These are phyloP conservation scores for Yarrowia porcina DNA, from an alignment of 805 yeast genomes.

Conservation along the genomic window DNA sequence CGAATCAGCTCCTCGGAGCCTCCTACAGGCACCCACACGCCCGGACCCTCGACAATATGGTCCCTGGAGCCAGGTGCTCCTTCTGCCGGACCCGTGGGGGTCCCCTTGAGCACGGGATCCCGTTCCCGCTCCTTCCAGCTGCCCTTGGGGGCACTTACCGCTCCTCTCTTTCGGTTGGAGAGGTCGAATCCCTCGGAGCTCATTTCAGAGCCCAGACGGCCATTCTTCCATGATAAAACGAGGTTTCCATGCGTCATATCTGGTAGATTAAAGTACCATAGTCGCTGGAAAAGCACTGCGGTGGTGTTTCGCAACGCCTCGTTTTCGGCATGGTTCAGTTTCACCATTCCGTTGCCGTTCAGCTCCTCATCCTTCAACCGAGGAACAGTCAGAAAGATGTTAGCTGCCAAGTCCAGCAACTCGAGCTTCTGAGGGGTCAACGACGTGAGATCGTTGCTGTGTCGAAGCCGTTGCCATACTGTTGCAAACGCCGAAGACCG, in stretches of 20 bases:
- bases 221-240: constrained; percentile 44
- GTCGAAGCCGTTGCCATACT: constrained; percentile 58
- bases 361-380: constrained; percentile 21
- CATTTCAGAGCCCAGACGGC: constrained; percentile 52
- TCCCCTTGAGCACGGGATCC: not conserved
- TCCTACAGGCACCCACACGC: constrained; percentile 43
- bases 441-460: constrained; percentile 17
- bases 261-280: constrained; percentile 76
- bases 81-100: constrained; percentile 24
- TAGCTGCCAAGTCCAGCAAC: constrained; percentile 20
- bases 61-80: not conserved
- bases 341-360: constrained; percentile 35
- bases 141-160: not conserved
- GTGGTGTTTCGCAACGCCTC: constrained; percentile 57
- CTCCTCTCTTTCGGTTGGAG: constrained; percentile 42
- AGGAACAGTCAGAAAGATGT: constrained; percentile 20
- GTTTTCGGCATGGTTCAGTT: constrained; percentile 47
- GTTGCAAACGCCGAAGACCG: constrained; percentile 59
- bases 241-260: constrained; percentile 55
- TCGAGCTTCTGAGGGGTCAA: constrained; percentile 20
- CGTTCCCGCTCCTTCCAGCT: constrained; percentile 20
- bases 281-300: constrained; percentile 48
- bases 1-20: constrained; percentile 37
- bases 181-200: constrained; percentile 64
- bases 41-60: constrained; percentile 33